Conservation (phyloP, 345 rosid species). For the Garcia nutans region DNA sequence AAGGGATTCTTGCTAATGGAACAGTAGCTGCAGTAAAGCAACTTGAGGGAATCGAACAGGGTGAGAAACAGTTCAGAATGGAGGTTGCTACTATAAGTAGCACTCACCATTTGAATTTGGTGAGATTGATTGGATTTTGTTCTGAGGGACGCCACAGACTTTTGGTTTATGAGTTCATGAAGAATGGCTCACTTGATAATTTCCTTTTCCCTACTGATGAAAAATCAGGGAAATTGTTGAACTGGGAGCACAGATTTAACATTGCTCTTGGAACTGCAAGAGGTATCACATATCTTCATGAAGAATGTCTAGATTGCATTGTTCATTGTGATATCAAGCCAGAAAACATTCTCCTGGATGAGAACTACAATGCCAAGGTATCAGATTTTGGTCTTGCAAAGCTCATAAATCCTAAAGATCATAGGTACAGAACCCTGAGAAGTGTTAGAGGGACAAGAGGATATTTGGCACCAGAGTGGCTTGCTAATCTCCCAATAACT, state of each 20-base stretch:
- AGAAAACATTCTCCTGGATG: conserved; percentile 34
- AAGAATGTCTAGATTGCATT: conserved; percentile 39
- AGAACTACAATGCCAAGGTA: conserved; percentile 27
- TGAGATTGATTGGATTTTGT: conserved; percentile 31
- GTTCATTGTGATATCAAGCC: conserved; percentile 38
- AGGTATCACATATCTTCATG: conserved; percentile 36
- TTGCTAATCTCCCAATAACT: conserved; percentile 34
- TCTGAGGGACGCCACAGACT: conserved; percentile 34
- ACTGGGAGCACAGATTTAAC: conserved; percentile 24
- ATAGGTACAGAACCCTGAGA: conserved; percentile 23
- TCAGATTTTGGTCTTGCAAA: conserved; percentile 38
- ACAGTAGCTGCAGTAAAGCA: conserved; percentile 31
- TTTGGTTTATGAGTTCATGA: conserved; percentile 37
- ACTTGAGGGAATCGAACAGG: conserved; percentile 35
- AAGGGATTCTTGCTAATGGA: conserved; percentile 25
- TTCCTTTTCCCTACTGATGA: conserved; percentile 20
- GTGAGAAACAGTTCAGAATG: conserved; percentile 35
- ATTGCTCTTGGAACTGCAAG: conserved; percentile 34
- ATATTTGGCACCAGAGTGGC: conserved; percentile 35
- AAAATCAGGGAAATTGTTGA: conserved; percentile 19
- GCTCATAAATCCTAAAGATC: conserved; percentile 29
- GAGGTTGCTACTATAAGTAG: conserved; percentile 36
- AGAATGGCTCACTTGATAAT: conserved; percentile 28
- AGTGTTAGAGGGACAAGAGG: conserved; percentile 37
- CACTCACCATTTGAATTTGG: conserved; percentile 37